These are phyloP conservation scores for Linnemannia hyalina DNA, from an alignment of 192 early-diverging fungal genomes.

Conservation along the genomic window DNA sequence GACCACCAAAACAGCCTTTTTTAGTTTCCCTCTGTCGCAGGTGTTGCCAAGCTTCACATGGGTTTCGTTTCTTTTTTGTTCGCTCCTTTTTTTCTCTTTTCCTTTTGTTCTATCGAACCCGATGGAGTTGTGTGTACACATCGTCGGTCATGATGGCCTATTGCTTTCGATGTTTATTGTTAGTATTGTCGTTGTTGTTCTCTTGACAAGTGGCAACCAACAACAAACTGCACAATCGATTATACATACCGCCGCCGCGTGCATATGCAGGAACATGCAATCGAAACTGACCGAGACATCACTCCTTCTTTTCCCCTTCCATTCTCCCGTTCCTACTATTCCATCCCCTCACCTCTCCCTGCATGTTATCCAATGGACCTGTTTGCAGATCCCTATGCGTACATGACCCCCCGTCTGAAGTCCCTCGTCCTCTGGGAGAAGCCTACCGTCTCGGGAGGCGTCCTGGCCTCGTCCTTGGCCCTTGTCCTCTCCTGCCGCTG, in stretches of 20 bases:
- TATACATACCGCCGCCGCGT: not conserved
- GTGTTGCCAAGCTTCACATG: slow-evolving; percentile 15
- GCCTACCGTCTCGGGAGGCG: slow-evolving; percentile 32
- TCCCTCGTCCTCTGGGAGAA: slow-evolving; percentile 53
- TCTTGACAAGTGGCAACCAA: too few relatives aligned
- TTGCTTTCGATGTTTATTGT: not conserved
- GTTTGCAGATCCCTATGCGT: slow-evolving; percentile 33
- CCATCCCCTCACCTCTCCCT: not conserved
- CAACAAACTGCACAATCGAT: not conserved
- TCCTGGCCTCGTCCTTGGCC: slow-evolving; percentile 30
- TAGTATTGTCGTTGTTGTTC: too few relatives aligned
- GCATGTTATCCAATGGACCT: not conserved
- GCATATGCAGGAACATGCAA: not conserved
- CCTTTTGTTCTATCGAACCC: not conserved
- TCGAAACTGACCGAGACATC: not conserved
- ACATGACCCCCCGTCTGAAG: slow-evolving; percentile 51
- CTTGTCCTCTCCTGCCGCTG: slow-evolving; percentile 53
- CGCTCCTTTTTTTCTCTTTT: not conserved
- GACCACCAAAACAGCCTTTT: not conserved
- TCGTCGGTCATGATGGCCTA: not conserved
- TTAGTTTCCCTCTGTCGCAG: not conserved
- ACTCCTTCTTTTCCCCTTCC: not conserved
- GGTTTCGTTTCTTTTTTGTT: not conserved
- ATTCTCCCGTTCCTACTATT: not conserved
- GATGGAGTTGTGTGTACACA: not conserved